Conservation (phyloP, 768 basidiomycete genomes). For the Pholiota conissans region DNA sequence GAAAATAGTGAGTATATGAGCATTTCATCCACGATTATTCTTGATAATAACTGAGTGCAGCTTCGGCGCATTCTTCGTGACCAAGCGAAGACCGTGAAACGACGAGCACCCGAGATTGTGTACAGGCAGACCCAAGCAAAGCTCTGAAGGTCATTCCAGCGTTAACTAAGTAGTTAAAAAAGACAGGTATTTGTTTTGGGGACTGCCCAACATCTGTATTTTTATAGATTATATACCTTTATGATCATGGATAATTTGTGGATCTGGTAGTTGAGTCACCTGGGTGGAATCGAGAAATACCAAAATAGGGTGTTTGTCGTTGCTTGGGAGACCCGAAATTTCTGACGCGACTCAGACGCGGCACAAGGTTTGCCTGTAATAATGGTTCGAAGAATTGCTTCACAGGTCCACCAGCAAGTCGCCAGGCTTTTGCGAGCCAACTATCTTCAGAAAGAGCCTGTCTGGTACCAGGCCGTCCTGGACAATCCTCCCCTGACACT, state of each 20-base stretch:
- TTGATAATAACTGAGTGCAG: not conserved
- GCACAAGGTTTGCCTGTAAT: not conserved
- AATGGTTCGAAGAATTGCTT: conserved; percentile 82
- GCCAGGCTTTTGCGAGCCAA: conserved; percentile 74
- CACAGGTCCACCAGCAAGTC: conserved; percentile 87
- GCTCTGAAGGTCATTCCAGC: not conserved
- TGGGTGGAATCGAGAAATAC: not conserved
- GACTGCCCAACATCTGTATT: too few relatives aligned
- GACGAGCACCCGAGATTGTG: not conserved
- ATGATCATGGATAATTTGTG: too few relatives aligned
- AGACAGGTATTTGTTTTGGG: too few relatives aligned
- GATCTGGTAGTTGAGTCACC: too few relatives aligned
- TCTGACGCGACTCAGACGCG: conserved; percentile 12
- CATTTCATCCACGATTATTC: too few relatives aligned
- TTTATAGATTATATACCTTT: too few relatives aligned
- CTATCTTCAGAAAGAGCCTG: conserved; percentile 64
- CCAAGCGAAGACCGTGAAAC: not conserved
- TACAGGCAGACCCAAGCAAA: not conserved
- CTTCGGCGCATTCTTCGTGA: not conserved
- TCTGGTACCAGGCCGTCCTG: conserved; percentile 84
- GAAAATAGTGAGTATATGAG: conserved; percentile 54
- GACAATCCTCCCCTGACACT: conserved; percentile 87
- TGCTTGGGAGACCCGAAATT: conserved; percentile 23
- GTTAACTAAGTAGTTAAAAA: too few relatives aligned
- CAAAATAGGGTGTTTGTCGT: conserved; percentile 15